Evolutionary conservation across 1,284 basidiomycete genomes (phyloP).

Genomic region (Ustilago sp.): DNA sequence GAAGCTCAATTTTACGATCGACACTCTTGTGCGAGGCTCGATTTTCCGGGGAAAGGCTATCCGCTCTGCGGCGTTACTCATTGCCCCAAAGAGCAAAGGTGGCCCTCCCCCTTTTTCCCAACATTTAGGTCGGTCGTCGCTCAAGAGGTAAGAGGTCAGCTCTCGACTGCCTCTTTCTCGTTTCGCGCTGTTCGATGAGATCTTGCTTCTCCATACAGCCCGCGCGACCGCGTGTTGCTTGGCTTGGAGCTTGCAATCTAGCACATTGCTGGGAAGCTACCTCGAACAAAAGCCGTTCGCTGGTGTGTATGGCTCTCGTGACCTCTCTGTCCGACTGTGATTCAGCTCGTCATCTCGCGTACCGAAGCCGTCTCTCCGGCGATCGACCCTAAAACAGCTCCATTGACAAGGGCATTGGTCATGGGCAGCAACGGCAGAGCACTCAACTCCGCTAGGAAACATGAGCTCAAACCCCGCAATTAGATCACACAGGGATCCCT

Average conservation of each 20-base stretch:
- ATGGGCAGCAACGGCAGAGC: background rate
- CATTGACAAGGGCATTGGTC: background rate
- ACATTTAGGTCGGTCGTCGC: background rate
- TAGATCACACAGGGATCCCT: background rate
- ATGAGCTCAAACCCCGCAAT: slow-evolving; percentile 20
- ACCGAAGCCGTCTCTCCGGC: slow-evolving; percentile 12
- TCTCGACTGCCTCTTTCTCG: background rate
- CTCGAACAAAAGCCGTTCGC: background rate
- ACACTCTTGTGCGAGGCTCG: background rate
- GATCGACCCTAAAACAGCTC: background rate
- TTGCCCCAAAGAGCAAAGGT: slow-evolving; percentile 1
- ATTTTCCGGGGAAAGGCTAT: slow-evolving; percentile 6
- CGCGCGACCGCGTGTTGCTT: background rate
- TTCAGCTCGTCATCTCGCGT: slow-evolving; percentile 11
- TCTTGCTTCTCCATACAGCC: background rate
- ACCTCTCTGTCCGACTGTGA: slow-evolving; percentile 1
- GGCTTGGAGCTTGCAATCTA: background rate
- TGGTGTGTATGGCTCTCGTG: slow-evolving; percentile 2
- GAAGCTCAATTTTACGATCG: slow-evolving; percentile 1
- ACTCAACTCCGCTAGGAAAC: background rate
- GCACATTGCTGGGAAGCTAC: background rate
- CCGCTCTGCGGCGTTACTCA: background rate
- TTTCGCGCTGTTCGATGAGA: background rate
- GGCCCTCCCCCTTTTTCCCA: background rate
- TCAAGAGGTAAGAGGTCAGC: background rate